phyloP scores from a whole-genome alignment of 2,329 filamentous ascomycete genomes.

The Ceratocystis harringtonii region DNA sequence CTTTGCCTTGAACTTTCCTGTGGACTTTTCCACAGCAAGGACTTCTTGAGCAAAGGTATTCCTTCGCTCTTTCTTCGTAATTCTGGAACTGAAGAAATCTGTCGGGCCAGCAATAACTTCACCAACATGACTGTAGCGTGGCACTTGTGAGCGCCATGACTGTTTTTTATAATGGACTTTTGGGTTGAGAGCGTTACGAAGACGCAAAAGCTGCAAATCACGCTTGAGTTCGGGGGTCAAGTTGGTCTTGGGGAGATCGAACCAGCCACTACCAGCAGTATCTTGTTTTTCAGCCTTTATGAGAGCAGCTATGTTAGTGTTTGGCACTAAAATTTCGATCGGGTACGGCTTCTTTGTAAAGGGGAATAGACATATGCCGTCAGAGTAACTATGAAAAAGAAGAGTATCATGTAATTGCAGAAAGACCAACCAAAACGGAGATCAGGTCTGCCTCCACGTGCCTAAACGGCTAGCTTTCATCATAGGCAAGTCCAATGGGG shows the following conservation, averaged over 20 bases:
- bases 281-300: conserved; percentile 19
- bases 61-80: conserved; percentile 79
- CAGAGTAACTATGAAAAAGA: conserved; percentile 61
- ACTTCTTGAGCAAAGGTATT: conserved; percentile 76
- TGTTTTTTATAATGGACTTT: conserved; percentile 81
- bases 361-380: conserved; percentile 23
- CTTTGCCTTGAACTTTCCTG: conserved; percentile 62
- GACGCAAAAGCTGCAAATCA: conserved; percentile 76
- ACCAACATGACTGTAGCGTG: conserved; percentile 77
- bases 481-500: conserved; percentile 20
- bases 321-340: background rate
- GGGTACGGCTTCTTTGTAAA: conserved; percentile 9
- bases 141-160: conserved; percentile 32
- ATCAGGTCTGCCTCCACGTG: conserved; percentile 27
- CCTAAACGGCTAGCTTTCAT: conserved; percentile 29
- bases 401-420: conserved; percentile 44
- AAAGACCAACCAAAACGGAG: conserved; percentile 31
- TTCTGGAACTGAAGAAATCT: conserved; percentile 67
- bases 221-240: conserved; percentile 74
- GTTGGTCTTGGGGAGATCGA: conserved; percentile 68
- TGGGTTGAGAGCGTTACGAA: conserved; percentile 77
- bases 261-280: conserved; percentile 73
- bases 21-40: conserved; percentile 35
- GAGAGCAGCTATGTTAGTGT: background rate
- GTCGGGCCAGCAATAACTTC: conserved; percentile 78